Evolutionary conservation across 2,329 filamentous ascomycete species (phyloP).

Genomic region (Proliferodiscus dingleyae): DNA sequence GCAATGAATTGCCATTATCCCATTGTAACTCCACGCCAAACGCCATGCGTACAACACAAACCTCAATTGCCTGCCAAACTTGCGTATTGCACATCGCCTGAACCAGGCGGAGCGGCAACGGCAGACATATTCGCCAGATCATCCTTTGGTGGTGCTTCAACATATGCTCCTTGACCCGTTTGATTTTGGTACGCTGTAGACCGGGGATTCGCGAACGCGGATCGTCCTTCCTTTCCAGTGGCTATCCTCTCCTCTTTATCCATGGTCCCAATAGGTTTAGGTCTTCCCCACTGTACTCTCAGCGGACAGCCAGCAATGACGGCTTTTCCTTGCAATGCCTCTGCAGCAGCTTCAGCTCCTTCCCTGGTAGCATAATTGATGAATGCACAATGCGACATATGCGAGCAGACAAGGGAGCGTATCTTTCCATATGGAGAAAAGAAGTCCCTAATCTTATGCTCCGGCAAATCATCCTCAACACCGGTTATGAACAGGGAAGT

Average conservation of each 20-base stretch:
- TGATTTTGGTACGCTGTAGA: slow-evolving; percentile 32
- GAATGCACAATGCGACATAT: slow-evolving; percentile 96
- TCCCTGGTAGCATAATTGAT: slow-evolving; percentile 87
- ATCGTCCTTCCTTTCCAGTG: slow-evolving; percentile 74
- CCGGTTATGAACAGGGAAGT: slow-evolving; percentile 94
- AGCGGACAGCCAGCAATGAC: slow-evolving; percentile 89
- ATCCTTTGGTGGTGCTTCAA: slow-evolving; percentile 23
- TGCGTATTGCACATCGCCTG: slow-evolving; percentile 74
- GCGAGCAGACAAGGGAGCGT: slow-evolving; percentile 88
- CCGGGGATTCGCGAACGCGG: slow-evolving; percentile 46
- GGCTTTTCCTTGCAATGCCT: slow-evolving; percentile 78
- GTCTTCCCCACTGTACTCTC: slow-evolving; percentile 86
- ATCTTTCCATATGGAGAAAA: slow-evolving; percentile 87
- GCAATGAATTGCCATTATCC: background rate
- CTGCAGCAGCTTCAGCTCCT: slow-evolving; percentile 79
- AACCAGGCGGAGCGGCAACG: slow-evolving; percentile 75
- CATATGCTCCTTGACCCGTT: slow-evolving; percentile 23
- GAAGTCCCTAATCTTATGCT: slow-evolving; percentile 84
- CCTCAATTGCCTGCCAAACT: slow-evolving; percentile 75
- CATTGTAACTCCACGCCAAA: slow-evolving; percentile 21
- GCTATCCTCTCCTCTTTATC: slow-evolving; percentile 77
- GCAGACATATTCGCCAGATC: slow-evolving; percentile 32
- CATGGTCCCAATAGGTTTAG: slow-evolving; percentile 87
- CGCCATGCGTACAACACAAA: slow-evolving; percentile 23
- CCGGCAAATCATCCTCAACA: slow-evolving; percentile 91